Evolutionary conservation across 768 basidiomycete species (phyloP), one percentile per base, ranked within the genome.

Genomic region (Lactarius akahatsu): DNA sequence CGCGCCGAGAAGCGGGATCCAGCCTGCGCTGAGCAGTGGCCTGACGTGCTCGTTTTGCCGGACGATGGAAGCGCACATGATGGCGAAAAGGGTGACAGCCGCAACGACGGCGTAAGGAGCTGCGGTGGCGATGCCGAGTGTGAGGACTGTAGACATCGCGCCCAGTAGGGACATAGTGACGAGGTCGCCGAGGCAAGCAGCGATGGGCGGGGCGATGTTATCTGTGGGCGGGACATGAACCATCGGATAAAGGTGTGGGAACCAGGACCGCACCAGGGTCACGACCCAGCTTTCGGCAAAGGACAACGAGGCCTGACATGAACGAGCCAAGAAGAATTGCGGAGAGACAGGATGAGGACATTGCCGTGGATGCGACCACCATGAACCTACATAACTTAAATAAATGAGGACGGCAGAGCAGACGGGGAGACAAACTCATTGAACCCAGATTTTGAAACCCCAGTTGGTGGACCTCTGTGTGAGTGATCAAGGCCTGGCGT

Each of bases 161-260:
- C 90, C 92, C 32, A 98, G 79, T 62, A 98, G 86, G 65, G 87
- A 82, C 57, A 99, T 85, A 0, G 96, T 96, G 59, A 98, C 82
- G 40, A 99, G 82, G 73, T 98, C 97, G 5, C 97, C 96, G 2
- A 98, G 82, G 71, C 92, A 94, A 3, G 94, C 86, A 0, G 97
- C 97, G 10, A 98, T 82, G 0, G 97, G 95, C 0, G 97, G 93
- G 1, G 96, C 91, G 70, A 98, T 96, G 75, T 99, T 99, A 74
- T 97, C 95, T 94, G 72, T 8, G 38, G 13, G 7, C 3, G 11
- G 26, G 45, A 60, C 72, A 20, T 59, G 20, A 63, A 64, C 32
- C 4, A 38, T 43, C 18, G 23, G n/a, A 26, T 26, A 20, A 57
- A 20, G 40, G 40, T 30, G 20, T 16, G 18, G 11, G 43, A 54